phyloP scores from a whole-genome alignment of 148 eudicot species.

The Beta vulgaris region DNA sequence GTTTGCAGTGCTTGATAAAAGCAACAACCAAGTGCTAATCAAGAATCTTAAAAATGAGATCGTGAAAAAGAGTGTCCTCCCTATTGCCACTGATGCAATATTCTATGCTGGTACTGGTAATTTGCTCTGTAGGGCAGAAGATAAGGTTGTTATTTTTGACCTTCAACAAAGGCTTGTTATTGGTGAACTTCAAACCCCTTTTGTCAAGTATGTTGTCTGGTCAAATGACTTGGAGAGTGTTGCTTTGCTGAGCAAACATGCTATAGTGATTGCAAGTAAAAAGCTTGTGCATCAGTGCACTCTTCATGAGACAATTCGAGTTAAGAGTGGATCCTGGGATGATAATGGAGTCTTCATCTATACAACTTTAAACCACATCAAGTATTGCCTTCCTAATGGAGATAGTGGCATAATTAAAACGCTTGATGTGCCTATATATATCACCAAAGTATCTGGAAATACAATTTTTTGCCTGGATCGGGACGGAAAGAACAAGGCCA shows the following conservation, averaged over 20 bases:
- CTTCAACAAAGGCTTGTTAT: slow-evolving; percentile 77
- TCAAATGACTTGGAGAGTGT: slow-evolving; percentile 89
- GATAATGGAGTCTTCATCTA: slow-evolving; percentile 87
- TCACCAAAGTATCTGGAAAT: slow-evolving; percentile 65
- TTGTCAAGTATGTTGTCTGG: slow-evolving; percentile 80
- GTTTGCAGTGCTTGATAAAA: slow-evolving; percentile 84
- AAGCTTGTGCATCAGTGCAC: slow-evolving; percentile 77
- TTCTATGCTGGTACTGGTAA: slow-evolving; percentile 87
- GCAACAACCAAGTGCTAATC: slow-evolving; percentile 59
- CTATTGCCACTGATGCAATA: slow-evolving; percentile 69
- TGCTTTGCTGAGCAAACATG: slow-evolving; percentile 79
- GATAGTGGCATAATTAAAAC: slow-evolving; percentile 84
- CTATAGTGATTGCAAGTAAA: slow-evolving; percentile 66
- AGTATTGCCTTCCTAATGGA: slow-evolving; percentile 92
- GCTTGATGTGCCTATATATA: slow-evolving; percentile 70
- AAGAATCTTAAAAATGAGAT: slow-evolving; percentile 79
- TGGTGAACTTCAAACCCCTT: slow-evolving; percentile 76
- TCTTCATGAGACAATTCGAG: slow-evolving; percentile 81
- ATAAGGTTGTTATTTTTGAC: slow-evolving; percentile 70
- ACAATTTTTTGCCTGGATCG: slow-evolving; percentile 76
- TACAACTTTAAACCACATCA: slow-evolving; percentile 74
- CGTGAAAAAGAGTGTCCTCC: slow-evolving; percentile 65
- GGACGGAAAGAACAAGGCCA: slow-evolving; percentile 64
- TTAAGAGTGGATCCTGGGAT: slow-evolving; percentile 92
- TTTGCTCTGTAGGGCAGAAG: slow-evolving; percentile 78